Evolutionary conservation across 2,329 filamentous ascomycete species (phyloP).

Genomic region (Zarea fungicola): DNA sequence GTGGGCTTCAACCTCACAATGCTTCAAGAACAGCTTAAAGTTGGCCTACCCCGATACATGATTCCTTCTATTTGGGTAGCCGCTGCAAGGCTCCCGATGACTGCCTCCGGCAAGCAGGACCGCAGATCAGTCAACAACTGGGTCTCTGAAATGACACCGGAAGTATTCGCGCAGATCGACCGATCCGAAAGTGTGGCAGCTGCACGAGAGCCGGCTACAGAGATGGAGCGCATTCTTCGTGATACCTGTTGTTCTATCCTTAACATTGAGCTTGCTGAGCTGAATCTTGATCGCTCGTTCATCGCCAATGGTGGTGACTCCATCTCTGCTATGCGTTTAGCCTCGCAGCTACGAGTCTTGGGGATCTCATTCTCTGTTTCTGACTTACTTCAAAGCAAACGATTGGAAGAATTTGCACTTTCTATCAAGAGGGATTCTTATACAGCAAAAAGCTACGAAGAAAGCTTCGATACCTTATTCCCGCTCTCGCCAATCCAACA

Average conservation of each 20-base stretch:
- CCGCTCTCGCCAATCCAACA: neutral
- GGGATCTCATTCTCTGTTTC: neutral
- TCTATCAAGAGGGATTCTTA: neutral
- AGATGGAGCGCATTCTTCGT: neutral
- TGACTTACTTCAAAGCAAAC: neutral
- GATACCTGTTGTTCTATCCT: conserved; percentile 34
- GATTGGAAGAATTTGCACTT: neutral
- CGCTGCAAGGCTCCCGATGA: neutral
- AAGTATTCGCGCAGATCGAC: neutral
- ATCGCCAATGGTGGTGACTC: conserved; percentile 39
- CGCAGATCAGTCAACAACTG: neutral
- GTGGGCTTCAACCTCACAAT: neutral
- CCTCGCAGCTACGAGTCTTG: neutral
- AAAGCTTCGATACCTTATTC: neutral
- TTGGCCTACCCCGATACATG: neutral
- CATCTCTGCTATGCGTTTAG: conserved; percentile 33
- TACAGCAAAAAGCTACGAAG: neutral
- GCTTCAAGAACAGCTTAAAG: neutral
- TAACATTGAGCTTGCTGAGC: conserved; percentile 25
- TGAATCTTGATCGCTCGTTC: conserved; percentile 30
- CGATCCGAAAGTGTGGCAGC: neutral
- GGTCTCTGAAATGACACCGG: neutral
- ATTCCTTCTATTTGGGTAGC: neutral
- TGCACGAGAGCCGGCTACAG: neutral
- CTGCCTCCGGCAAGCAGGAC: neutral